phyloP scores from a whole-genome alignment of 1,284 basidiomycete species.

The Ceratobasidium sp. region DNA sequence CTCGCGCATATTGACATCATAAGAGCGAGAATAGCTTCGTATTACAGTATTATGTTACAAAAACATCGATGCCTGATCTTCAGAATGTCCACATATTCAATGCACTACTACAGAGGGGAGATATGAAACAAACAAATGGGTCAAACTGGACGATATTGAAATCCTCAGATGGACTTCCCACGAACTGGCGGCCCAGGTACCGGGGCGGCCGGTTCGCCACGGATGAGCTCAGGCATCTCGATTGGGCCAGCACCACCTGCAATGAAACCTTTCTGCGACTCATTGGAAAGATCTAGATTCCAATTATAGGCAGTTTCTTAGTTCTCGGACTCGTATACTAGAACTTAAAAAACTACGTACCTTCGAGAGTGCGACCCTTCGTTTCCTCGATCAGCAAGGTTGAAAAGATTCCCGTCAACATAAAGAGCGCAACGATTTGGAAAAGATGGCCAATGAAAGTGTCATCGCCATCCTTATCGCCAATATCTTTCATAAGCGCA shows the following conservation, averaged over 20 bases:
- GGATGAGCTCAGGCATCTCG: slow-evolving; percentile 13
- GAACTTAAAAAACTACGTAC: slow-evolving; percentile 54
- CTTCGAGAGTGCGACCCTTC: slow-evolving; percentile 75
- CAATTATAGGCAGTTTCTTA: background rate
- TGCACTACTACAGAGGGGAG: no score
- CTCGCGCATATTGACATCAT: no score
- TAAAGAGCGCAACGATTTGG: slow-evolving; percentile 82
- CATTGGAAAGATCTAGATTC: slow-evolving; percentile 49
- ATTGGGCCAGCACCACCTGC: slow-evolving; percentile 26
- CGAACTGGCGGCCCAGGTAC: no score
- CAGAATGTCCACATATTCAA: no score
- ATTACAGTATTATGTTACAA: no score
- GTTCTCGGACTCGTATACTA: background rate
- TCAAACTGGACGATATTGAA: no score
- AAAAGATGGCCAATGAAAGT: slow-evolving; percentile 70
- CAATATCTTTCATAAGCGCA: slow-evolving; percentile 75
- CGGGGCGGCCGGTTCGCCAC: slow-evolving; percentile 12
- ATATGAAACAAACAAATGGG: no score
- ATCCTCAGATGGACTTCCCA: no score
- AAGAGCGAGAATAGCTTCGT: no score
- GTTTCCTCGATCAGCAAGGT: slow-evolving; percentile 84
- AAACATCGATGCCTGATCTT: no score
- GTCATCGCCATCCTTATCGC: slow-evolving; percentile 62
- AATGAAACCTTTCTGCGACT: slow-evolving; percentile 52
- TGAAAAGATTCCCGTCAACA: slow-evolving; percentile 83